A percentile compares a stretch with the other conserved stretches of the same genome.
These are phyloP conservation scores for Trypanosoma avium DNA, from an alignment of 208 protist species.

Conservation along the genomic window DNA sequence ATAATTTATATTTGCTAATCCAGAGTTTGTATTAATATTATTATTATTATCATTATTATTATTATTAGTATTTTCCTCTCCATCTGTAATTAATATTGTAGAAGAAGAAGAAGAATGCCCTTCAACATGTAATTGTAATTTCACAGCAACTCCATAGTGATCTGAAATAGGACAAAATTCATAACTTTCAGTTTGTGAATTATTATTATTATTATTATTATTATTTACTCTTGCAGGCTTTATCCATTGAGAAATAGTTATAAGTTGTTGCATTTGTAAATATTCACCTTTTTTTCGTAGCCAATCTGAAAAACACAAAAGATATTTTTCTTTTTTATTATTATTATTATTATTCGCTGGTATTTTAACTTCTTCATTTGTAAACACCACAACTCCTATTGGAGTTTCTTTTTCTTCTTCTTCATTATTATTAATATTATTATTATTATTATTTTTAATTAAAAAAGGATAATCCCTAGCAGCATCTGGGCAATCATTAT, in stretches of 20 bases:
- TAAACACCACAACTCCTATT: conserved; percentile 79
- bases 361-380: conserved; percentile 48
- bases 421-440: too few species aligned
- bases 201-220: neutral
- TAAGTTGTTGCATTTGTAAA: neutral
- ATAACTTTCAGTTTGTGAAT: neutral
- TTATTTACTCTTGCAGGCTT: neutral
- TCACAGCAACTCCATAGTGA: conserved; percentile 84
- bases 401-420: conserved; percentile 29
- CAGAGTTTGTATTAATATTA: too few species aligned
- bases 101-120: too few species aligned
- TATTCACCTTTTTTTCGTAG: neutral
- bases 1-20: too few species aligned
- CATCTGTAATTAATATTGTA: too few species aligned
- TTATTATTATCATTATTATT: too few species aligned
- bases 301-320: neutral
- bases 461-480: conserved; percentile 36
- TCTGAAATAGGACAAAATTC: conserved; percentile 66
- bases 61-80: conserved; percentile 24
- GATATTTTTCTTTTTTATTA: neutral
- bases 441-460: too few species aligned
- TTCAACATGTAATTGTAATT: too few species aligned
- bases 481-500: conserved; percentile 75
- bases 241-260: neutral
- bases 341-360: too few species aligned